Evolutionary conservation across 148 eudicot species (phyloP), one percentile per base, ranked within the genome.

Genomic region (Chenopodium berlandieri): DNA sequence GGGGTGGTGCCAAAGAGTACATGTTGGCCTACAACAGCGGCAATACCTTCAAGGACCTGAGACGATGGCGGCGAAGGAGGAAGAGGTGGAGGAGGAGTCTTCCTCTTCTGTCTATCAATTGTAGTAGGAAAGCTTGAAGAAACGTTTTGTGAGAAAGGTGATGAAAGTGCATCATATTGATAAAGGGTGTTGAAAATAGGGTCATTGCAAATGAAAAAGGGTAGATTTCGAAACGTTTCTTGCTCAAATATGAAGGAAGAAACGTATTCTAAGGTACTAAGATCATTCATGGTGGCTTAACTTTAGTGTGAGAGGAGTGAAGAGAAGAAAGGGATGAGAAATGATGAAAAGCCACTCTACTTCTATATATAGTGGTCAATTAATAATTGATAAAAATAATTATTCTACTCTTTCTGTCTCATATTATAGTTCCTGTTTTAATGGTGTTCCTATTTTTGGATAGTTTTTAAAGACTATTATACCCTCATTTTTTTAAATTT

Each of bases 21-120:
- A 2, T 81, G 83, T 22, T 77, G 47, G 14, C 86, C 86, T 10
- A 84, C 86, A 1, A 84, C 75, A 10, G 84, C 86, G 70, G 86
- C 86, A 40, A 84, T 81, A 5, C 86, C 86, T 52, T 84, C 86
- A 2, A 84, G 84, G 0, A 22, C 34, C 0, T 37, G 65, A 9
- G 82, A 50, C 6, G 50, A 13, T 0, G 62, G 62, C 62, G 62
- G 62, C 6, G 62, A 19, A 56, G 19, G 62, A 56, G 54, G 1
- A 10, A 3, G 3, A n/a, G 79, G 77, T 16, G 81, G 27, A 5
- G 85, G 79, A 17, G 79, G 69, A 3, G 81, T 19, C 78, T 72
- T 13, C 44, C 14, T 30, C 76, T 79, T 67, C 31, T 58, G 56
- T 71, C 50, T 14, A 9, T 0, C 3, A 72, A 14, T 9, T 20